phyloP scores from a whole-genome alignment of 768 basidiomycete species.

The Lentinula sp. region DNA sequence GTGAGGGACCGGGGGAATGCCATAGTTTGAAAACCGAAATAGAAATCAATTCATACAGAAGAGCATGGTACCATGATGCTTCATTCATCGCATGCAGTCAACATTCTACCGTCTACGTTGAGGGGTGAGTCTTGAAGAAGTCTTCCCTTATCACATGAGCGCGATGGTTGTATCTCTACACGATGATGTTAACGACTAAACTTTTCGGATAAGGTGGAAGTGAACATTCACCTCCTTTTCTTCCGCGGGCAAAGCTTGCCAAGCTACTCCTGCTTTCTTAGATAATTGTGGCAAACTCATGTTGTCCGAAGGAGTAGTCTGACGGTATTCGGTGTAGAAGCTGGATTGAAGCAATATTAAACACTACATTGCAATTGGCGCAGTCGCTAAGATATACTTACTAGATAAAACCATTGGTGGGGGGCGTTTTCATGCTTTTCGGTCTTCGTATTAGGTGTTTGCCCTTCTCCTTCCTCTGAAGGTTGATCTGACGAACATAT shows the following conservation, averaged over 20 bases:
- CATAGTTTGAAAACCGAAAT: too few relatives aligned
- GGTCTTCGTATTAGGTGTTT: constrained; percentile 12
- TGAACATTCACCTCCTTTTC: constrained; percentile 21
- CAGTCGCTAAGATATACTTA: constrained; percentile 4
- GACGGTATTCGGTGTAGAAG: constrained; percentile 17
- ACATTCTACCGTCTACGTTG: not conserved
- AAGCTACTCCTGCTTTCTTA: constrained; percentile 16
- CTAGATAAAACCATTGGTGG: constrained; percentile 17
- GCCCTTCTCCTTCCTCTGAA: constrained; percentile 19
- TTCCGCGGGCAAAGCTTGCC: constrained; percentile 23
- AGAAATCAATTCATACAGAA: too few relatives aligned
- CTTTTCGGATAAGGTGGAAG: not conserved
- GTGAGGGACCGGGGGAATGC: too few relatives aligned
- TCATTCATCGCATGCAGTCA: not conserved
- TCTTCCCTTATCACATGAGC: not conserved
- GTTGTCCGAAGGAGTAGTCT: constrained; percentile 9
- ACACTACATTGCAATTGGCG: not conserved
- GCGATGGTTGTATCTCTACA: not conserved
- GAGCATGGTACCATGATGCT: too few relatives aligned
- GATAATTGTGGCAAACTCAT: constrained; percentile 8
- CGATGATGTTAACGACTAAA: not conserved
- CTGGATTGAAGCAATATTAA: not conserved
- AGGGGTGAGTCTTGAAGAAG: not conserved
- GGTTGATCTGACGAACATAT: constrained; percentile 25
- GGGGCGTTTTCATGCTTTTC: not conserved